A percentile compares a stretch with the other conserved stretches of the same genome.
Evolutionary conservation across 805 yeast genomes (phyloP).

Genomic region (Yamadazyma ubonensis): DNA sequence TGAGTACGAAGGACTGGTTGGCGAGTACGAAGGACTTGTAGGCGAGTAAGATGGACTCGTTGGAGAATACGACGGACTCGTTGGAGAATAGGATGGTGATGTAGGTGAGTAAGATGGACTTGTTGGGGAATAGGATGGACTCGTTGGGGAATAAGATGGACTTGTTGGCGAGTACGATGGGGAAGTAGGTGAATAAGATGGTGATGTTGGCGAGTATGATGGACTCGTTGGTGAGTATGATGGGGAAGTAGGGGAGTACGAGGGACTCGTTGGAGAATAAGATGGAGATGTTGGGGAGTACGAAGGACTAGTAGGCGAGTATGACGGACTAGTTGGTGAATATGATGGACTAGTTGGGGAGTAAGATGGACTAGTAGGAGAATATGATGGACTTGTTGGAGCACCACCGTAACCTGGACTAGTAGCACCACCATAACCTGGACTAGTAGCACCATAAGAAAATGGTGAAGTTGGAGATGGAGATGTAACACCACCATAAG

Average conservation of each 20-base stretch:
- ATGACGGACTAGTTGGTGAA: slow-evolving; percentile 74
- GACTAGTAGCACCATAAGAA: slow-evolving; percentile 48
- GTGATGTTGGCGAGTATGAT: slow-evolving; percentile 50
- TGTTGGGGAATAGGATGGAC: slow-evolving; percentile 61
- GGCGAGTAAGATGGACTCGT: slow-evolving; percentile 71
- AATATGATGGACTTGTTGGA: slow-evolving; percentile 66
- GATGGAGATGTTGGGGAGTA: slow-evolving; percentile 73
- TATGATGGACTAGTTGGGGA: slow-evolving; percentile 61
- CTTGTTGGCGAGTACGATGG: slow-evolving; percentile 79
- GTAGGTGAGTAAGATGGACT: slow-evolving; percentile 65
- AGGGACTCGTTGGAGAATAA: slow-evolving; percentile 61
- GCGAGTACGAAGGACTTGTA: slow-evolving; percentile 78
- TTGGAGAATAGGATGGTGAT: slow-evolving; percentile 69
- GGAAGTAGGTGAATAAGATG: slow-evolving; percentile 63
- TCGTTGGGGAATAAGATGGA: slow-evolving; percentile 74
- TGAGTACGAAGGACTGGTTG: slow-evolving; percentile 68
- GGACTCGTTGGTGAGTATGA: slow-evolving; percentile 70
- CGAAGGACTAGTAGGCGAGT: slow-evolving; percentile 67
- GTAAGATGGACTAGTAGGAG: slow-evolving; percentile 70
- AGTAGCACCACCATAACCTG: slow-evolving; percentile 58
- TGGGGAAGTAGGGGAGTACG: slow-evolving; percentile 74
- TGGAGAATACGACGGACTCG: slow-evolving; percentile 78
- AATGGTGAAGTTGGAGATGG: slow-evolving; percentile 58
- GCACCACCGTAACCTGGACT: slow-evolving; percentile 52
- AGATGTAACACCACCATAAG: slow-evolving; percentile 70